Evolutionary conservation across 169 alveolate genomes (phyloP).

Genomic region (Cryptosporidium meleagridis): DNA sequence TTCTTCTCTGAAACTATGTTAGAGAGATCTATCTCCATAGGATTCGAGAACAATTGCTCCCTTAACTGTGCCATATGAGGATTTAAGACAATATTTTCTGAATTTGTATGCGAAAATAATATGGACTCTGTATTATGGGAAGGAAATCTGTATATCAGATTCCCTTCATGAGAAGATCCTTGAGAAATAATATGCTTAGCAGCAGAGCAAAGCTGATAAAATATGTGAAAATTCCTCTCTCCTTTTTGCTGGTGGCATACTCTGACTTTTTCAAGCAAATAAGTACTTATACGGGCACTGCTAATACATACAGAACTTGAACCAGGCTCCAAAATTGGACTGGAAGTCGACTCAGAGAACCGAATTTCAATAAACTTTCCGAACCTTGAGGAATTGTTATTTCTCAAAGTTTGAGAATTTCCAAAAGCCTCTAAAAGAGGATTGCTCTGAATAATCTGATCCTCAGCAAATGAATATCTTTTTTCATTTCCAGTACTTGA

Average conservation of each 20-base stretch:
- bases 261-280: constrained; percentile 97
- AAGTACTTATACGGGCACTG: constrained; percentile 95
- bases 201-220: constrained; percentile 94
- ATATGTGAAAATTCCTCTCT: constrained; percentile 97
- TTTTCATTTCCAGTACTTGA: background rate
- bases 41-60: constrained; percentile 9
- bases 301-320: background rate
- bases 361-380: constrained; percentile 98
- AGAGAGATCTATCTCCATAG: constrained; percentile 53
- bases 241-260: constrained; percentile 93
- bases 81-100: background rate
- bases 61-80: background rate
- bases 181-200: constrained; percentile 74
- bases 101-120: background rate
- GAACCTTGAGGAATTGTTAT: constrained; percentile 95
- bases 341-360: constrained; percentile 83
- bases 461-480: constrained; percentile 80
- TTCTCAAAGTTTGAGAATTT: constrained; percentile 96
- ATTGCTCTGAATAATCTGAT: constrained; percentile 95
- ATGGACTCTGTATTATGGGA: constrained; percentile 24
- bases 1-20: constrained; percentile 55
- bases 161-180: background rate
- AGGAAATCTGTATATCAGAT: constrained; percentile 32
- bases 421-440: constrained; percentile 99
- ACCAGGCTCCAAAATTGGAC: background rate